A percentile compares a stretch with the other conserved stretches of the same genome.
phyloP scores from a whole-genome alignment of 495 filamentous ascomycete genomes.

The Filosporella fistucella region DNA sequence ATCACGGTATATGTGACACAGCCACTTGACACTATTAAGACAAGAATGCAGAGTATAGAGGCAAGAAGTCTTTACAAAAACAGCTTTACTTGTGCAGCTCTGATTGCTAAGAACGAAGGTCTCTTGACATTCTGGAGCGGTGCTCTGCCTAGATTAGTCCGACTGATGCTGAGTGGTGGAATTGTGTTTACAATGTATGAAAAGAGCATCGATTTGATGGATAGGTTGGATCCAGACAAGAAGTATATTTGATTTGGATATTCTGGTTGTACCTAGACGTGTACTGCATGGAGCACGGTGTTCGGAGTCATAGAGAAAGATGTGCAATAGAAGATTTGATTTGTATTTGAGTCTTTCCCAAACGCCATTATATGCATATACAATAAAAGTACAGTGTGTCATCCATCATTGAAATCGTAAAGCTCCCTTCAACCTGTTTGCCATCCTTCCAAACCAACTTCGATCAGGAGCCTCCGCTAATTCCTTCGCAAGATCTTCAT shows the following conservation, averaged over 20 bases:
- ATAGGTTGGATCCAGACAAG: conserved; percentile 75
- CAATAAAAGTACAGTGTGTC: not conserved
- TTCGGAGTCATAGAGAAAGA: conserved; percentile 9
- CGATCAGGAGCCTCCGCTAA: conserved; percentile 65
- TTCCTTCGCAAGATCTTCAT: conserved; percentile 66
- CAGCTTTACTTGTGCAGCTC: conserved; percentile 75
- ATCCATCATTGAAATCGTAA: conserved; percentile 49
- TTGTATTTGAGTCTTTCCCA: not conserved
- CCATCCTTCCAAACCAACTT: conserved; percentile 48
- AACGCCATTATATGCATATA: conserved; percentile 12
- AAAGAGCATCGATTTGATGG: conserved; percentile 89
- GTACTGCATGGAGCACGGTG: conserved; percentile 14
- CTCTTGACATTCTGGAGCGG: conserved; percentile 91
- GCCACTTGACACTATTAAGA: conserved; percentile 94
- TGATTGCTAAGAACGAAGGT: conserved; percentile 87
- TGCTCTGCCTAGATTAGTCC: conserved; percentile 76
- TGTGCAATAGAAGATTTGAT: not conserved
- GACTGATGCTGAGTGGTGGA: conserved; percentile 85
- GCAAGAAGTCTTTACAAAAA: conserved; percentile 81
- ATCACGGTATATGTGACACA: conserved; percentile 93
- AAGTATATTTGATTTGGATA: conserved; percentile 55
- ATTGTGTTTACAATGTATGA: conserved; percentile 99
- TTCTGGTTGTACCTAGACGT: not conserved
- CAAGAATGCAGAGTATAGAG: conserved; percentile 96
- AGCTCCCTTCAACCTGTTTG: conserved; percentile 59